phyloP scores from a whole-genome alignment of 148 eudicot genomes.

The Camellia sinensis region DNA sequence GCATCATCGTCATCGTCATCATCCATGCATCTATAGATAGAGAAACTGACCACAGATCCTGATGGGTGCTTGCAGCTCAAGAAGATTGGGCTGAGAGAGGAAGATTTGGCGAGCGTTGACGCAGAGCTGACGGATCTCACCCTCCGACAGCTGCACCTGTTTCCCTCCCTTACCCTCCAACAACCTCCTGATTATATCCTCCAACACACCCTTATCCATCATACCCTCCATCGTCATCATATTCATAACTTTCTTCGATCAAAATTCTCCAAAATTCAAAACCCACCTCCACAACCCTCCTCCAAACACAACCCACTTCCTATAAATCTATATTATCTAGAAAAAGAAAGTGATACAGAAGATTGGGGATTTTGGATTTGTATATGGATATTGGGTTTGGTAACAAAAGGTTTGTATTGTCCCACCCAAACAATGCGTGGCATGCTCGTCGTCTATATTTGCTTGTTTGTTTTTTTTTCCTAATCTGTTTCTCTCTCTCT shows the following conservation, averaged over 20 bases:
- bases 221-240: constrained; percentile 91
- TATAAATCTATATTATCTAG: not conserved
- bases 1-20: not conserved
- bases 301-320: constrained; percentile 13
- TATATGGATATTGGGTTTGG: not conserved
- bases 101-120: constrained; percentile 71
- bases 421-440: constrained; percentile 30
- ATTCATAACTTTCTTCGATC: constrained; percentile 15
- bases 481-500: not conserved
- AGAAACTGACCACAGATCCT: constrained; percentile 54
- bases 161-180: constrained; percentile 63
- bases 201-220: constrained; percentile 53
- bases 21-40: not conserved
- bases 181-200: constrained; percentile 61
- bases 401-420: not conserved
- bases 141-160: constrained; percentile 64
- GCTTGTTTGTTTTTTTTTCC: not conserved
- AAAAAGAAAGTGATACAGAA: not conserved
- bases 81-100: constrained; percentile 61
- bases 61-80: constrained; percentile 54
- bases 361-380: not conserved
- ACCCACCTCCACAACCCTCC: not conserved
- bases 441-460: constrained; percentile 18
- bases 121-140: constrained; percentile 74
- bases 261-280: not conserved